Evolutionary conservation across 768 basidiomycete genomes (phyloP).

Genomic region (Agaricus blazei): DNA sequence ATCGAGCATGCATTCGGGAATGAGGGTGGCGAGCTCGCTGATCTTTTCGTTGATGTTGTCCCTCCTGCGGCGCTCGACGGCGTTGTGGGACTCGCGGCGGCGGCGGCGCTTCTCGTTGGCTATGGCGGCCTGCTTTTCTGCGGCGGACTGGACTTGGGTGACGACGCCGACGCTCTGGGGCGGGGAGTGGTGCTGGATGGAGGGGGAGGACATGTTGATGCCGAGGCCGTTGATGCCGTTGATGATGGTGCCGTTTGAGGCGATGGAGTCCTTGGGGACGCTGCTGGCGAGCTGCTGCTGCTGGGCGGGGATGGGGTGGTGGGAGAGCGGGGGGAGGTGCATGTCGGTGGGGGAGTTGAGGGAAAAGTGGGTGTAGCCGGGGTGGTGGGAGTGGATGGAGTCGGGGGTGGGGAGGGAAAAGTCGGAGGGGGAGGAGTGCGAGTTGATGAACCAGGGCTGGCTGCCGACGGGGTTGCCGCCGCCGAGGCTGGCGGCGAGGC

Average conservation of each 20-base stretch:
- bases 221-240: constrained; percentile 12
- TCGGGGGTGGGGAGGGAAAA: constrained; percentile 15
- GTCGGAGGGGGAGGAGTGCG: background rate
- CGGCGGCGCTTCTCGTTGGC: constrained; percentile 82
- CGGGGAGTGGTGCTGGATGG: constrained; percentile 1
- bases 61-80: constrained; percentile 79
- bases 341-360: constrained; percentile 20
- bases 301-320: constrained; percentile 4
- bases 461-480: background rate
- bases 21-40: constrained; percentile 79
- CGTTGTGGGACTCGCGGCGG: constrained; percentile 85
- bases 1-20: constrained; percentile 84
- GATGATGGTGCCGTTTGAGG: constrained; percentile 11
- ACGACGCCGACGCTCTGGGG: background rate
- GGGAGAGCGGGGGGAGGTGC: constrained; percentile 8
- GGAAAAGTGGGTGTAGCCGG: constrained; percentile 24
- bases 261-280: constrained; percentile 7
- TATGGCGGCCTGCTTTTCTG: constrained; percentile 50
- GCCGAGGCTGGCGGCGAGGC: constrained; percentile 5
- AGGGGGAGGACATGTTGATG: background rate
- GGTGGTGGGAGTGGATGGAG: constrained; percentile 26
- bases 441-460: constrained; percentile 10
- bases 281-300: constrained; percentile 1
- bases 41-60: constrained; percentile 98
- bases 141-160: constrained; percentile 1